Evolutionary conservation across 768 basidiomycete species (phyloP).

Genomic region (Myochromella boudieri): DNA sequence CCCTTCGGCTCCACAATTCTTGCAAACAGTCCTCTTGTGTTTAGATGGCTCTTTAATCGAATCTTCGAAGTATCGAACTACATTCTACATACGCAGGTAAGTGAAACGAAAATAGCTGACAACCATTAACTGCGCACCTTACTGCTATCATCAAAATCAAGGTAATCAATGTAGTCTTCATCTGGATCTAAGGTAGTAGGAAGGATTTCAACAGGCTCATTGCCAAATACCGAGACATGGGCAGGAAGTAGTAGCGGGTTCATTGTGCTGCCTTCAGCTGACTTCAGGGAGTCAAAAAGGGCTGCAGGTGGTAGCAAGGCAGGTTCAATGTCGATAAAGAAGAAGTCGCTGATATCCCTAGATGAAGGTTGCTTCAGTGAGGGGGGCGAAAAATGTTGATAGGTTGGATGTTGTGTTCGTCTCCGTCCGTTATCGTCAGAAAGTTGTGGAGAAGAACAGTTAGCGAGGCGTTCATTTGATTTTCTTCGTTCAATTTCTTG

Average conservation of each 20-base stretch:
- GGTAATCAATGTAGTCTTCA: constrained; percentile 73
- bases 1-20: constrained; percentile 74
- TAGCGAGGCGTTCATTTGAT: neutral
- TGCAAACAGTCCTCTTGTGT: constrained; percentile 59
- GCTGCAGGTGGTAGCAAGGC: constrained; percentile 29
- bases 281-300: constrained; percentile 11
- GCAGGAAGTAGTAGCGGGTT: constrained; percentile 55
- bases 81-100: constrained; percentile 36
- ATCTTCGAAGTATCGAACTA: constrained; percentile 67
- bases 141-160: constrained; percentile 64
- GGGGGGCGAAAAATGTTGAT: constrained; percentile 14
- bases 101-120: neutral
- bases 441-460: neutral
- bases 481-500: constrained; percentile 13
- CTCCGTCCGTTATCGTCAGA: neutral
- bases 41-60: constrained; percentile 39
- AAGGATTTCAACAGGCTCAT: constrained; percentile 46
- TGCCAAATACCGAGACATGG: constrained; percentile 64
- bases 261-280: constrained; percentile 20
- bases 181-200: constrained; percentile 42
- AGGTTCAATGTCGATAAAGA: constrained; percentile 52
- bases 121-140: constrained; percentile 40
- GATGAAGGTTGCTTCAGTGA: constrained; percentile 16
- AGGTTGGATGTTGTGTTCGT: neutral
- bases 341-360: constrained; percentile 28